Evolutionary conservation across 1,284 basidiomycete genomes (phyloP).

Genomic region (Ceratobasidium sp.): DNA sequence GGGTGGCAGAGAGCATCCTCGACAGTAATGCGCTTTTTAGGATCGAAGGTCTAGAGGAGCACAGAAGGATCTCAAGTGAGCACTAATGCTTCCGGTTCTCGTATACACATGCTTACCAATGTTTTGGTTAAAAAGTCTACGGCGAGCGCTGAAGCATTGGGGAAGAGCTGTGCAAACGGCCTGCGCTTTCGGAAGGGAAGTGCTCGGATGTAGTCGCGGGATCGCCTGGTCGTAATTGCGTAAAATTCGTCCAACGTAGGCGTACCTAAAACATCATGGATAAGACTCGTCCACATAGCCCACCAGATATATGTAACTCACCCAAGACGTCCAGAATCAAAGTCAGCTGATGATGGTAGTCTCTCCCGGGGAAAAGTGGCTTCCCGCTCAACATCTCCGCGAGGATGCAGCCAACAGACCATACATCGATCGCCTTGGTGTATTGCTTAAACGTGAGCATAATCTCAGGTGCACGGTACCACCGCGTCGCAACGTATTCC

Average conservation of each 20-base stretch:
- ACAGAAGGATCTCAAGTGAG: neutral
- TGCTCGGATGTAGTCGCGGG: conserved; percentile 89
- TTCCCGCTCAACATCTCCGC: conserved; percentile 96
- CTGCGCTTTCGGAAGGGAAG: conserved; percentile 87
- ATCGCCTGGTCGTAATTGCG: conserved; percentile 84
- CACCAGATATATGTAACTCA: neutral
- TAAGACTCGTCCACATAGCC: neutral
- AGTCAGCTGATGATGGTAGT: conserved; percentile 95
- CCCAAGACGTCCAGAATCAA: conserved; percentile 92
- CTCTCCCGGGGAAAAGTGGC: conserved; percentile 94
- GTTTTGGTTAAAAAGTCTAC: conserved; percentile 93
- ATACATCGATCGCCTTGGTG: conserved; percentile 92
- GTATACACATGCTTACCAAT: conserved; percentile 66
- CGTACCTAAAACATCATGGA: conserved; percentile 57
- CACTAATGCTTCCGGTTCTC: neutral
- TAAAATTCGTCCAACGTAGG: conserved; percentile 92
- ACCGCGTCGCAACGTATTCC: conserved; percentile 90
- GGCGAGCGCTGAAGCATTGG: conserved; percentile 85
- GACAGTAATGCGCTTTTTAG: conserved; percentile 91
- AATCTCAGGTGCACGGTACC: conserved; percentile 92
- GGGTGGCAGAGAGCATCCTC: conserved; percentile 92
- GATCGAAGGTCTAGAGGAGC: conserved; percentile 75
- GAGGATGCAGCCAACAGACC: conserved; percentile 97
- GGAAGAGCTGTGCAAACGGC: conserved; percentile 82
- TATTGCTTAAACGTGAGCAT: conserved; percentile 98